Conservation (phyloP, 768 basidiomycete species). For the Boletus barrowsii region DNA sequence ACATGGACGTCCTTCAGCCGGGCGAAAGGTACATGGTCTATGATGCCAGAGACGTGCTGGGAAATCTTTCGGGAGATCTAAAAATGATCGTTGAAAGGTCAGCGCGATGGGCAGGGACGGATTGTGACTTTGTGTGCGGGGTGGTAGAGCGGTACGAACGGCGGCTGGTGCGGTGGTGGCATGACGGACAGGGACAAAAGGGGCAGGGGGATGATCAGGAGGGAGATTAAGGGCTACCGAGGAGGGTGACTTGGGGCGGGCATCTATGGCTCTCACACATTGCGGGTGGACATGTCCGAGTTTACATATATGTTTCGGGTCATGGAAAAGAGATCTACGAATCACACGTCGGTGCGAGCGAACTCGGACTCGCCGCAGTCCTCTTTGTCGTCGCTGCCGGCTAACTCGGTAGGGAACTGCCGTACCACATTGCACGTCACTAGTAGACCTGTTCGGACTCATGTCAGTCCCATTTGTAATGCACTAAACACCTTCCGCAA, state of each 20-base stretch:
- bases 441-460: slow-evolving; percentile 1
- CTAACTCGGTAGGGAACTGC: slow-evolving; percentile 21
- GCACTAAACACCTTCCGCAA: slow-evolving; percentile 20
- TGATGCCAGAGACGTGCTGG: slow-evolving; percentile 63
- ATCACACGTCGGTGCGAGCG: slow-evolving; percentile 11
- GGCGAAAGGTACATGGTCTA: slow-evolving; percentile 66
- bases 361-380: neutral
- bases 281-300: neutral
- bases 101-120: slow-evolving; percentile 54
- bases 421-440: slow-evolving; percentile 5
- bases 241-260: neutral
- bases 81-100: slow-evolving; percentile 49
- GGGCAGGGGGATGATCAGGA: neutral
- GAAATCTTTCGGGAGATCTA: slow-evolving; percentile 51
- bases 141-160: slow-evolving; percentile 68
- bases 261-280: no score
- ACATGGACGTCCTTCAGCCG: slow-evolving; percentile 36
- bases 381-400: slow-evolving; percentile 9
- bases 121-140: slow-evolving; percentile 45
- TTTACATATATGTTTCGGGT: neutral
- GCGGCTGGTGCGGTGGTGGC: slow-evolving; percentile 53
- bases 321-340: neutral
- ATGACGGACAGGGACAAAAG: slow-evolving; percentile 18
- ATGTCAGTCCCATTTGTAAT: slow-evolving; percentile 37
- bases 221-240: slow-evolving; percentile 16